Evolutionary conservation across 345 rosid species (phyloP), one percentile per base, ranked within the genome.

Genomic region (Fremontodendron californicum): DNA sequence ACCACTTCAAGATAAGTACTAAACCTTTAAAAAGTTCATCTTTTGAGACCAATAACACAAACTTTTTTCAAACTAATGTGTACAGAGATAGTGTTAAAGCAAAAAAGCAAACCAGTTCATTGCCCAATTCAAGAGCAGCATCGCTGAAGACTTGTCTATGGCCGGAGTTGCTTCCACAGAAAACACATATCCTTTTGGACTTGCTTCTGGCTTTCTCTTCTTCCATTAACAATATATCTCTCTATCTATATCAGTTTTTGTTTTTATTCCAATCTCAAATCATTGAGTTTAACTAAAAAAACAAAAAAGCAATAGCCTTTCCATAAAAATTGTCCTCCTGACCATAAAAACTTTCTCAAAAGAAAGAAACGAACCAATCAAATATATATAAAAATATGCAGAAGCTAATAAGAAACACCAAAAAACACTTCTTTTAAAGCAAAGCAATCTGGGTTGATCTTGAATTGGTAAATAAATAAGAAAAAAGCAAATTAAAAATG

Each of bases 161-260:
- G 77, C 99, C 98, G 75, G 97, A 82, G 80, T 90, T 86, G 88
- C 99, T 95, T 76, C 99, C 99, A 80, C 99, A 95, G 80, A 90
- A 95, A 18, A 95, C 99, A 85, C 98, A 95, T 27, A 95, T 76
- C 86, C 89, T 90, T 66, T 82, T 91, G 88, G 93, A 95, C 83
- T 83, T 89, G 89, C 84, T 85, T 27, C 78, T 57, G 21, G 69
- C 72, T 29, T 74, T 62, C 51, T 75, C 85, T 60, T 83, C 91
- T 51, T 89, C 97, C 99, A 93, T 93, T 81, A 27, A 74, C 79
- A 75, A 49, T 65, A 65, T 77, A 73, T 79, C 42, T 43, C 21
- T 39, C 43, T 31, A 48, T 45, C 37, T 27, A 71, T 49, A 49
- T 10, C 75, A 33, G 35, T 16, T 68, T 54, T 60, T 29, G 75